These are phyloP conservation scores for Aspergillus mulundensis DNA, from an alignment of 495 filamentous ascomycete species.

Conservation along the genomic window DNA sequence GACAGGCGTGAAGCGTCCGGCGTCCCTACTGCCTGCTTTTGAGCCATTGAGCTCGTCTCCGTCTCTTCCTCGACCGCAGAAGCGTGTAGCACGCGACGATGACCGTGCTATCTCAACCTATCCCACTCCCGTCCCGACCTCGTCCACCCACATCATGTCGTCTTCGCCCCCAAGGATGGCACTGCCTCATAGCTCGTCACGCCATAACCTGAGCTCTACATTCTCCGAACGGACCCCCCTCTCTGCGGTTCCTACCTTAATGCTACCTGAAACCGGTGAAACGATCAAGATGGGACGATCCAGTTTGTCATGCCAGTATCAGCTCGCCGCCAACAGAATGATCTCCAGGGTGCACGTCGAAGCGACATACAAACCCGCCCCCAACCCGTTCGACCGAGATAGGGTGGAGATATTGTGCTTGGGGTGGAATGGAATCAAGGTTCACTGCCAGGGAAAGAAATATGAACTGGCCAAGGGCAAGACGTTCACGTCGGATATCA, in stretches of 20 bases:
- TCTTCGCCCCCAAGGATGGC: conserved; percentile 71
- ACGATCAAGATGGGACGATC: conserved; percentile 82
- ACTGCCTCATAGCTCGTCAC: conserved; percentile 28
- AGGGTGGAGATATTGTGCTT: conserved; percentile 82
- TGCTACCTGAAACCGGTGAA: conserved; percentile 80
- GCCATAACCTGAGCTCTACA: conserved; percentile 60
- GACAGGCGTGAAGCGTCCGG: conserved; percentile 71
- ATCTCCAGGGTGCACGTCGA: conserved; percentile 92
- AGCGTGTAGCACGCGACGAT: conserved; percentile 62
- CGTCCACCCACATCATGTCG: conserved; percentile 84
- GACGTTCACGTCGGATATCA: conserved; percentile 85
- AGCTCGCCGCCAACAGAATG: conserved; percentile 82
- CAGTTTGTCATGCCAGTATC: conserved; percentile 86
- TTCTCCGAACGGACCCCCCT: conserved; percentile 81
- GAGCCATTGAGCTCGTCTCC: conserved; percentile 91
- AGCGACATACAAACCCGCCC: conserved; percentile 72
- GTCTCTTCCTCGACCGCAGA: conserved; percentile 66
- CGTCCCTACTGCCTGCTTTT: conserved; percentile 84
- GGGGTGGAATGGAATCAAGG: conserved; percentile 92
- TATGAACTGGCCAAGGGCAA: conserved; percentile 86
- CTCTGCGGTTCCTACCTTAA: conserved; percentile 71
- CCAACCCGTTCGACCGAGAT: conserved; percentile 57
- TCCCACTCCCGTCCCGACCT: conserved; percentile 89
- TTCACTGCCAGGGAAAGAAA: conserved; percentile 85
- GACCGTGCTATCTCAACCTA: conserved; percentile 45